Evolutionary conservation across 2,329 filamentous ascomycete species (phyloP), one percentile per base, ranked within the genome.

Genomic region (Fusarium newnesense): DNA sequence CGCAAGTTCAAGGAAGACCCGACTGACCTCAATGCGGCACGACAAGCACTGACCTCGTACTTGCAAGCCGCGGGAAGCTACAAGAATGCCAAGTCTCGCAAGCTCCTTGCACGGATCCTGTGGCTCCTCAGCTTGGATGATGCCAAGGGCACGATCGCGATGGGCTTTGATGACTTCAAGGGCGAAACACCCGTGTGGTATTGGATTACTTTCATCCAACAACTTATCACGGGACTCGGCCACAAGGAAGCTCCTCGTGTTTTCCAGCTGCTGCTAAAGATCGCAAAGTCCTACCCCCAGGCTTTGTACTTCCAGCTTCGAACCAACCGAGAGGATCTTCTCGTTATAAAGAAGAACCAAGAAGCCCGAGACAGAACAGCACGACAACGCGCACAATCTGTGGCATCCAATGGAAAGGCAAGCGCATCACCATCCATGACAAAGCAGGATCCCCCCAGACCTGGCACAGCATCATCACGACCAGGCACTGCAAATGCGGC

Each of bases 191-290:
- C 95, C 1, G 94, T 97, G 18, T 99, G 96, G 96, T 99, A 98
- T 84, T 99, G 96, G 96, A 98, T 98, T 76, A 98, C 96, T 0
- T 99, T 97, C 81, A 98, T 99, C 72, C 96, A 96, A 24, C 96
- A 99, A 82, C 88, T 99, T 46, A 89, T 99, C 37, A 96, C 94
- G 47, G 96, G 96, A 59, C 87, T 99, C 57, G 94, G 94, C 5
- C 92, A 98, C 79, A 95, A 96, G 76, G 97, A 99, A 82, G 96
- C 95, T 18, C 91, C 91, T 9, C 92, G 97, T 53, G 94, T 96
- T 49, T 93, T 96, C 80, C 90, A 90, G 57, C 94, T 99, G 56
- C 88, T 99, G 24, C 89, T 94, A 30, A 97, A 96, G 85, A 94
- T 99, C 79, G 96, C 96, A 59, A 98, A 98, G 85, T 91, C 93